Conservation (phyloP, 306 rosid genomes). For the Herpetospermum pedunculosum region DNA sequence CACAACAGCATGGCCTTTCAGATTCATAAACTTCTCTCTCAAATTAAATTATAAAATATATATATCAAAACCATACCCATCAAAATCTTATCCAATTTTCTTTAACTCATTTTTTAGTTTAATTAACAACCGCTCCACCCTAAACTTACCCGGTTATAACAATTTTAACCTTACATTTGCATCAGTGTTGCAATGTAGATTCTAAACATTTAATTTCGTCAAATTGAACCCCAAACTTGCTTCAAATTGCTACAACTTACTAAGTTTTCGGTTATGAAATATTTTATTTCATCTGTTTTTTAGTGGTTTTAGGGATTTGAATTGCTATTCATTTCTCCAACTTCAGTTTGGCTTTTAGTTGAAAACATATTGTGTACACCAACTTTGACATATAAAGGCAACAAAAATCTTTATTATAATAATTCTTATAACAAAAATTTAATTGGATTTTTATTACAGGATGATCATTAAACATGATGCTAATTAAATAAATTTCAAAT, state of each 20-base stretch:
- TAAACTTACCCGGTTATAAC: too few relatives aligned
- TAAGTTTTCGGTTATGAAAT: not conserved
- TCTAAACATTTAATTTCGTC: too few relatives aligned
- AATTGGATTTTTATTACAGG: not conserved
- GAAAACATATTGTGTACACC: not conserved
- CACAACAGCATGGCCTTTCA: not conserved
- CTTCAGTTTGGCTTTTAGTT: not conserved
- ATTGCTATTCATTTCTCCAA: not conserved
- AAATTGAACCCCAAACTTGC: too few relatives aligned
- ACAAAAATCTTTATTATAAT: too few relatives aligned
- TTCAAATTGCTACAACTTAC: not conserved
- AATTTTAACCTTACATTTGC: too few relatives aligned
- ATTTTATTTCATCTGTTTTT: not conserved
- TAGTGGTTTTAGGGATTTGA: not conserved
- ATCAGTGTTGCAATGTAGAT: too few relatives aligned
- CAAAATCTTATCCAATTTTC: too few relatives aligned
- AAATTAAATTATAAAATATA: too few relatives aligned
- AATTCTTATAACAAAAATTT: too few relatives aligned
- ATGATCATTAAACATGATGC: not conserved
- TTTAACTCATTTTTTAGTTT: too few relatives aligned
- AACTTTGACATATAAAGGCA: not conserved
- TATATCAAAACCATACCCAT: too few relatives aligned
- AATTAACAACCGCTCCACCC: too few relatives aligned
- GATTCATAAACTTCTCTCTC: not conserved
- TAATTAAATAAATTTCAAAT: not conserved